phyloP scores from a whole-genome alignment of 495 filamentous ascomycete species.

The Aspergillus leporis region DNA sequence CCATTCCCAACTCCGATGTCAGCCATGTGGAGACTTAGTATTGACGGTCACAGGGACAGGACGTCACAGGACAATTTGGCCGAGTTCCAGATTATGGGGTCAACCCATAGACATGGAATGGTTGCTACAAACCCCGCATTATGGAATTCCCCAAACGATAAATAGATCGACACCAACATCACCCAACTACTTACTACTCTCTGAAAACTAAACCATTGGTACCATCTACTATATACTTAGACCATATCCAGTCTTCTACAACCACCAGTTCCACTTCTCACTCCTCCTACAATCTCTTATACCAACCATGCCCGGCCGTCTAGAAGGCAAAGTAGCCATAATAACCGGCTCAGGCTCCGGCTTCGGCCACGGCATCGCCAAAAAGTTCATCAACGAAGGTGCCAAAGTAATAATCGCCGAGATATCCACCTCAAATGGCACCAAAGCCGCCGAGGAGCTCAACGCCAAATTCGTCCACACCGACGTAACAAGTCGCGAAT shows the following conservation, averaged over 20 bases:
- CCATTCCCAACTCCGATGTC: too few species aligned
- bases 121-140: background rate
- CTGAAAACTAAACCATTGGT: background rate
- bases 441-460: slow-evolving; percentile 23
- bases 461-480: slow-evolving; percentile 22
- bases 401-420: slow-evolving; percentile 55
- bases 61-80: too few species aligned
- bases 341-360: slow-evolving; percentile 49
- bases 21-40: too few species aligned
- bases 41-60: too few species aligned
- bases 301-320: slow-evolving; percentile 20
- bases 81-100: too few species aligned
- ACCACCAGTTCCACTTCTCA: background rate
- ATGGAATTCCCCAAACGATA: background rate
- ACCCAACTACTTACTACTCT: too few species aligned
- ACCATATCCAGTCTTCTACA: background rate
- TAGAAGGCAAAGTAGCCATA: slow-evolving; percentile 53
- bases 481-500: slow-evolving; percentile 29
- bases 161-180: too few species aligned
- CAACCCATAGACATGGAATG: background rate
- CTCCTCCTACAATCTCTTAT: too few species aligned
- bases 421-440: slow-evolving; percentile 35
- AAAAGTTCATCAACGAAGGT: slow-evolving; percentile 53
- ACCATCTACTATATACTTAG: too few species aligned
- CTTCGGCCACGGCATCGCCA: slow-evolving; percentile 54